Base-by-base conservation (phyloP, 371 early-diverging fungal genomes). In the Apophysomyces trapeziformis region DNA sequence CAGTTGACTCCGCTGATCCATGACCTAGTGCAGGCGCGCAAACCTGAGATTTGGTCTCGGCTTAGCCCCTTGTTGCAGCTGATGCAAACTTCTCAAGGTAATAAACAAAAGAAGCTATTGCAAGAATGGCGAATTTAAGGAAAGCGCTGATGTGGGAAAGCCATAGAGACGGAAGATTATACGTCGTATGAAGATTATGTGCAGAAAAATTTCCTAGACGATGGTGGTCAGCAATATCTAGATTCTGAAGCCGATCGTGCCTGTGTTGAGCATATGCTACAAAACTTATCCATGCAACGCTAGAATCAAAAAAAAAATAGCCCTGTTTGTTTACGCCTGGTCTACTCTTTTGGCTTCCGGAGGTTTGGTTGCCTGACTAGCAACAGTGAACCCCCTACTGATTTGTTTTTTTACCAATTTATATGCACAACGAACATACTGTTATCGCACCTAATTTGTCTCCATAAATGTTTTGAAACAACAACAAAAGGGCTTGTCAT, bases 101-200 rank as follows among this genome's bases (percentile, higher is more conserved):
- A 21, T n/a, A 11, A 21, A 50, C 21, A 50, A 21, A 21, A 18
- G 21, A 26, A 50, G 5, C 9, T 0, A 50, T 16, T 7, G 0
- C 18, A 21, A 9, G 2, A 9, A 50, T 21, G 5, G 21, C n/a
- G 9, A 18, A 50, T 7, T 21, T 5, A 50, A 5, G 1, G n/a
- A 59, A 32, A n/a, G 16, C 26, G 16, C 45, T 21, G 26, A 1
- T 21, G 0, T 21, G n/a, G 9, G 7, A 21, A 26, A 21, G 54
- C 54, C 12, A 7, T 60, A 73, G 70, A 73, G 38, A 16, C 60
- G 36, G 36, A 47, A 7, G 66, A 74, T 37, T 77, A 72, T 46
- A 58, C 37, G 5, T 72, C 71, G 0, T 76, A 76, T 32, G 79
- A 76, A 65, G 77, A 79, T 3, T 79, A 68, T 65, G 71, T 79